These are phyloP conservation scores for Amaranthus palmeri DNA, from an alignment of 148 eudicot genomes.

Conservation along the genomic window DNA sequence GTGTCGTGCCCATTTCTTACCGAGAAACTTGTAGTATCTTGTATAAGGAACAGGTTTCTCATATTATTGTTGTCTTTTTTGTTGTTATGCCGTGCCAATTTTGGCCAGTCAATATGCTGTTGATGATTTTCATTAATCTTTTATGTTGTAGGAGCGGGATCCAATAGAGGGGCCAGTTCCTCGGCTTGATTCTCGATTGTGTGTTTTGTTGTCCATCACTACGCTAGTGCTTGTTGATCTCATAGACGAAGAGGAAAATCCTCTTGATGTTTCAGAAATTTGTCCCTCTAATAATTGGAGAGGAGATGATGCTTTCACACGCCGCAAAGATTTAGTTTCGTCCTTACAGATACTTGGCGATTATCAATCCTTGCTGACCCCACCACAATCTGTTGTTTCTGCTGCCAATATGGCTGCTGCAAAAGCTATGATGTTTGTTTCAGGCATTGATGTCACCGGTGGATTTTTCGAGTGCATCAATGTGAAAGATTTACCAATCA, in stretches of 20 bases:
- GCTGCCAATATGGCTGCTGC: constrained; percentile 90
- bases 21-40: too few species aligned
- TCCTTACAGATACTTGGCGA: constrained; percentile 70
- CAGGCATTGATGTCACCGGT: constrained; percentile 53
- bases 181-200: constrained; percentile 78
- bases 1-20: too few species aligned
- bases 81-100: neutral
- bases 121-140: neutral
- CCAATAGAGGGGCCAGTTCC: constrained; percentile 98
- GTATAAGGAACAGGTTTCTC: neutral
- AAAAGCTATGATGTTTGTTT: constrained; percentile 73
- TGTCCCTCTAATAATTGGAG: constrained; percentile 28
- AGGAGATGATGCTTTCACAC: constrained; percentile 35
- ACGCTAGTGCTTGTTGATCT: constrained; percentile 81
- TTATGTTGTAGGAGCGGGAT: constrained; percentile 64
- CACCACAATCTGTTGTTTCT: constrained; percentile 64
- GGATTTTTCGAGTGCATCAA: constrained; percentile 63
- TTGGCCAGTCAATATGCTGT: neutral
- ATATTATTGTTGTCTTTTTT: neutral
- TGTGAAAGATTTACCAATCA: constrained; percentile 54
- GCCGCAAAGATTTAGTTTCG: constrained; percentile 60
- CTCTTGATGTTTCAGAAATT: constrained; percentile 35
- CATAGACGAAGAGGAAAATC: constrained; percentile 74
- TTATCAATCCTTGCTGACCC: constrained; percentile 64
- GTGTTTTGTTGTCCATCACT: constrained; percentile 71